Evolutionary conservation across 441 rosid species (phyloP).

Genomic region (Jatropha podagrica): DNA sequence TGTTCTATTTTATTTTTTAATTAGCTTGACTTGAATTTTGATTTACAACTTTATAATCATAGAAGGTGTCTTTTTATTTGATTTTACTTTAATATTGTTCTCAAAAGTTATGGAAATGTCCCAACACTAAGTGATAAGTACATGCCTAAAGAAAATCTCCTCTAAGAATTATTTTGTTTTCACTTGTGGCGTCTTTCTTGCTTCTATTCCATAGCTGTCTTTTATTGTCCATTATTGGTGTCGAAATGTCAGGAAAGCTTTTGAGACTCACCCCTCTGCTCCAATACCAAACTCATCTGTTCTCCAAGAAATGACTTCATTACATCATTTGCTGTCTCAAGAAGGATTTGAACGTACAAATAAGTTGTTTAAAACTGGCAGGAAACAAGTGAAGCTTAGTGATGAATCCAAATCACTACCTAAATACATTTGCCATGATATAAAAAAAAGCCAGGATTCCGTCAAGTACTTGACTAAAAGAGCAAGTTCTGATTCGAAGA

Average conservation of each 20-base stretch:
- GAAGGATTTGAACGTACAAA: conserved; percentile 38
- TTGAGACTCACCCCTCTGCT: conserved; percentile 15
- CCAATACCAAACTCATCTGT: not conserved
- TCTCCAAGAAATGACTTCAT: conserved; percentile 33
- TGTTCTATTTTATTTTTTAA: no score
- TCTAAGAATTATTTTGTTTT: conserved; percentile 22
- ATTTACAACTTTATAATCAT: no score
- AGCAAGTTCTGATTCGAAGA: conserved; percentile 28
- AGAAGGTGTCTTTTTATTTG: not conserved
- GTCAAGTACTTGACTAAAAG: conserved; percentile 24
- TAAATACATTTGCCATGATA: conserved; percentile 39
- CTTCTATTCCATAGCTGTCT: conserved; percentile 23
- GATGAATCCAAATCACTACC: conserved; percentile 27
- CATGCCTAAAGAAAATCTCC: conserved; percentile 10
- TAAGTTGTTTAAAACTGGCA: not conserved
- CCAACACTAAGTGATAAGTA: not conserved
- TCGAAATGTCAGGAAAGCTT: conserved; percentile 28
- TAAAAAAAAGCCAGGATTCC: conserved; percentile 19
- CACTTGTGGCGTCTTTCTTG: conserved; percentile 10
- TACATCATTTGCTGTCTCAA: conserved; percentile 45
- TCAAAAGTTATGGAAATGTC: not conserved
- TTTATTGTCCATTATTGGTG: conserved; percentile 22
- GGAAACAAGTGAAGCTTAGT: conserved; percentile 17
- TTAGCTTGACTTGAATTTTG: no score
- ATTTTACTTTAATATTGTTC: not conserved